phyloP scores from a whole-genome alignment of 345 rosid species.

The Carallia pectinifolia region DNA sequence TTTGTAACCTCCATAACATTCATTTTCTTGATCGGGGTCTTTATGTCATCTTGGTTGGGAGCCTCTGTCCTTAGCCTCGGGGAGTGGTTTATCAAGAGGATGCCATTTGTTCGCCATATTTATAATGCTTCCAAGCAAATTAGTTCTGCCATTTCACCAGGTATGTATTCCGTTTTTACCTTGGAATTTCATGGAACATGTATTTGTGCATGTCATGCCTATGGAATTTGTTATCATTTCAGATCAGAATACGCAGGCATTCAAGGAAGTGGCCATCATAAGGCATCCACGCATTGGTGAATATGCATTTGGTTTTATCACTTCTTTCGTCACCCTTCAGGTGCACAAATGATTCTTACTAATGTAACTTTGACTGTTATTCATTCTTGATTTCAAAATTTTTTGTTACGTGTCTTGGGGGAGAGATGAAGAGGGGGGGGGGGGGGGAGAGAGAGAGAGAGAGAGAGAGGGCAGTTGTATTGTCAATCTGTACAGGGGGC shows the following conservation, averaged over 20 bases:
- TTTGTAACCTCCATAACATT: constrained; percentile 90
- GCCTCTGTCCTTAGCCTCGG: constrained; percentile 88
- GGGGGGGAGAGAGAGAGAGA: too few species aligned
- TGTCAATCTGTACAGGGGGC: too few species aligned
- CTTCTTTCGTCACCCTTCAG: constrained; percentile 82
- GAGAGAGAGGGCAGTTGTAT: too few species aligned
- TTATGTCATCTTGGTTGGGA: constrained; percentile 99
- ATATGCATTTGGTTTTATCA: constrained; percentile 97
- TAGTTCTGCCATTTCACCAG: constrained; percentile 97
- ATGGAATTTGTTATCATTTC: constrained; percentile 19
- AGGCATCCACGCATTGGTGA: constrained; percentile 97
- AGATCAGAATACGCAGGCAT: constrained; percentile 95
- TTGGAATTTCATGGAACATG: neutral
- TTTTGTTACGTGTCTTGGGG: neutral
- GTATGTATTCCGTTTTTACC: constrained; percentile 32
- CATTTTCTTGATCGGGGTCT: constrained; percentile 94
- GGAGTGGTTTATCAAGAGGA: constrained; percentile 97
- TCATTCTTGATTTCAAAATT: neutral
- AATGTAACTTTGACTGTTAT: neutral
- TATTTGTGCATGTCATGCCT: neutral
- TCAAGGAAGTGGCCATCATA: constrained; percentile 96
- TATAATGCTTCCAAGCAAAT: constrained; percentile 98
- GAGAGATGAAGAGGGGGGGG: too few species aligned
- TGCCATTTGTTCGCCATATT: constrained; percentile 98
- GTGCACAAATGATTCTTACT: constrained; percentile 32